phyloP scores from a whole-genome alignment of 768 basidiomycete genomes.

The Boletus rufocinnamomeus region DNA sequence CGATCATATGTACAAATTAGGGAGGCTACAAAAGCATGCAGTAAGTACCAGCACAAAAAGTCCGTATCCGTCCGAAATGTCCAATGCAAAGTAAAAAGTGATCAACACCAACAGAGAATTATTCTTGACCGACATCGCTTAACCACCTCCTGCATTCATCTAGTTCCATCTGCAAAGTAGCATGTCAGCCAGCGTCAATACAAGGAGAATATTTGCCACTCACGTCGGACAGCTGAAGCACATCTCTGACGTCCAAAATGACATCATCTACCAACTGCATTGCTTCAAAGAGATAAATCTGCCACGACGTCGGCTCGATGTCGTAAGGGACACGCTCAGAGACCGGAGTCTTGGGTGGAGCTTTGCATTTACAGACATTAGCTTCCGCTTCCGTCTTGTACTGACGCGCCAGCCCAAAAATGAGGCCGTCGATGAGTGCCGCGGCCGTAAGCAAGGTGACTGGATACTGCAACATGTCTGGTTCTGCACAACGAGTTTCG shows the following conservation, averaged over 20 bases:
- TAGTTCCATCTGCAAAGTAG: slow-evolving; percentile 24
- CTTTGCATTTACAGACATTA: slow-evolving; percentile 6
- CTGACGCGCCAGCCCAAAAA: slow-evolving; percentile 39
- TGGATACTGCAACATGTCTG: slow-evolving; percentile 53
- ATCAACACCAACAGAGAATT: not conserved
- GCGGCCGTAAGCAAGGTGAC: slow-evolving; percentile 55
- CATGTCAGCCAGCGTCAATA: slow-evolving; percentile 2
- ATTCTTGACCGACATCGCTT: slow-evolving; percentile 11
- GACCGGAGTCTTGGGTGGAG: not conserved
- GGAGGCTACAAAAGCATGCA: slow-evolving; percentile 7
- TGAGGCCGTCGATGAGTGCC: slow-evolving; percentile 49
- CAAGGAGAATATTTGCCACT: not conserved
- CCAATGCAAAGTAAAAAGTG: not conserved
- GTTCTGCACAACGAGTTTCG: slow-evolving; percentile 38
- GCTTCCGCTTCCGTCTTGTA: slow-evolving; percentile 36
- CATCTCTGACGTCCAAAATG: slow-evolving; percentile 28
- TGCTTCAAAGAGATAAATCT: slow-evolving; percentile 14
- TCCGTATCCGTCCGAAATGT: not conserved
- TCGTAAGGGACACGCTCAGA: not conserved
- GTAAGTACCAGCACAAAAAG: too few relatives aligned
- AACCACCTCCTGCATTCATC: slow-evolving; percentile 30
- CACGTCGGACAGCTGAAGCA: slow-evolving; percentile 26
- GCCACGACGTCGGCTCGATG: slow-evolving; percentile 12
- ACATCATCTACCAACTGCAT: slow-evolving; percentile 14
- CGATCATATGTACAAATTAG: slow-evolving; percentile 18